These are phyloP conservation scores for Pseudogymnoascus sp. DNA, from an alignment of 2,329 filamentous ascomycete species.

Conservation along the genomic window DNA sequence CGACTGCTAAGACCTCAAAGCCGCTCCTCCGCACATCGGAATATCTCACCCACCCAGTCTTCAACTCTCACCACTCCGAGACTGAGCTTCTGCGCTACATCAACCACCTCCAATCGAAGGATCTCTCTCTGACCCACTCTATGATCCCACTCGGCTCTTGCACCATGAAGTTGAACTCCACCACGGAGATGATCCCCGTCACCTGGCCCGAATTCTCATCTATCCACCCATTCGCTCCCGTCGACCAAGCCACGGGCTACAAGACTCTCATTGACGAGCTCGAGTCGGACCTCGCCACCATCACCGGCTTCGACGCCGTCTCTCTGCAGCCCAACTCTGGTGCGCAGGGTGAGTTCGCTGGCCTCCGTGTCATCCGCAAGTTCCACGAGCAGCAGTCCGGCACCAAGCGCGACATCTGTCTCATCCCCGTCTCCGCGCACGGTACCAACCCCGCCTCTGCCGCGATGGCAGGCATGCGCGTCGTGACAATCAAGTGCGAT, in stretches of 20 bases:
- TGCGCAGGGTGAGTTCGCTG: conserved; percentile 90
- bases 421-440: conserved; percentile 92
- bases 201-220: conserved; percentile 68
- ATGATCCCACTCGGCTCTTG: conserved; percentile 97
- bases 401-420: conserved; percentile 72
- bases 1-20: conserved; percentile 42
- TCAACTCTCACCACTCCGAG: conserved; percentile 92
- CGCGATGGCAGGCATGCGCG: conserved; percentile 91
- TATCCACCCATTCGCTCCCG: conserved; percentile 72
- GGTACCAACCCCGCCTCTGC: conserved; percentile 94
- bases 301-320: conserved; percentile 85
- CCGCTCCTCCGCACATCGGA: conserved; percentile 61
- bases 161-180: conserved; percentile 97
- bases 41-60: conserved; percentile 84
- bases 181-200: conserved; percentile 85
- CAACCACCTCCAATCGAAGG: conserved; percentile 85
- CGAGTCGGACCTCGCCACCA: conserved; percentile 66
- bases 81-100: conserved; percentile 93
- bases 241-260: conserved; percentile 60
- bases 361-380: conserved; percentile 78
- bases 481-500: conserved; percentile 88
- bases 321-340: conserved; percentile 94
- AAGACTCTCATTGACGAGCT: conserved; percentile 61
- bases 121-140: conserved; percentile 86
- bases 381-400: conserved; percentile 66